Evolutionary conservation across 2,329 filamentous ascomycete species (phyloP).

Genomic region (Penicillium nordicum): DNA sequence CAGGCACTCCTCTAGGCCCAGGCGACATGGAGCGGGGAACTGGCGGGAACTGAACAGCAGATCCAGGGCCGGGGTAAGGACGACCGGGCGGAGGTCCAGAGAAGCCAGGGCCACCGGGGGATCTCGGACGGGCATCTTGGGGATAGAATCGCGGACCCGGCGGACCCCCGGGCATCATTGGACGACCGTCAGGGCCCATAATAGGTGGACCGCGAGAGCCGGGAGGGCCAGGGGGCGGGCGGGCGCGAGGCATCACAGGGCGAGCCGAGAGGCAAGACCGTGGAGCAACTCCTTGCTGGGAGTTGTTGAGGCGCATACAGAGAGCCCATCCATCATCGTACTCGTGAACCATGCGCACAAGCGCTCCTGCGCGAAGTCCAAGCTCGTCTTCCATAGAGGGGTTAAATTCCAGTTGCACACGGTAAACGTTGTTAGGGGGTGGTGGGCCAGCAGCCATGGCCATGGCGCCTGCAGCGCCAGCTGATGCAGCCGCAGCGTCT

Average conservation of each 20-base stretch:
- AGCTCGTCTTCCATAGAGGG: conserved; percentile 92
- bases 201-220: conserved; percentile 34
- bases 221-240: conserved; percentile 34
- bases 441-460: conserved; percentile 33
- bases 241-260: conserved; percentile 78
- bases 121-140: conserved; percentile 42
- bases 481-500: conserved; percentile 17
- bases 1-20: conserved; percentile 26
- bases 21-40: conserved; percentile 38
- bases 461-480: conserved; percentile 12
- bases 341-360: conserved; percentile 87
- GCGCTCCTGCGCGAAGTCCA: conserved; percentile 71
- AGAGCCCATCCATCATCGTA: conserved; percentile 99
- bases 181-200: conserved; percentile 35
- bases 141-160: conserved; percentile 34
- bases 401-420: conserved; percentile 90
- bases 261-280: conserved; percentile 89
- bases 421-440: conserved; percentile 68
- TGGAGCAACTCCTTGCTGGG: conserved; percentile 87
- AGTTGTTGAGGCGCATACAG: conserved; percentile 84
- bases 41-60: conserved; percentile 36
- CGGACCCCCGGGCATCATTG: conserved; percentile 26
- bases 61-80: conserved; percentile 23
- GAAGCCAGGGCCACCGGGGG: conserved; percentile 39
- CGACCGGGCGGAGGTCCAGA: conserved; percentile 27